phyloP scores from a whole-genome alignment of 1,284 basidiomycete species.

The Polyporus tsugae region DNA sequence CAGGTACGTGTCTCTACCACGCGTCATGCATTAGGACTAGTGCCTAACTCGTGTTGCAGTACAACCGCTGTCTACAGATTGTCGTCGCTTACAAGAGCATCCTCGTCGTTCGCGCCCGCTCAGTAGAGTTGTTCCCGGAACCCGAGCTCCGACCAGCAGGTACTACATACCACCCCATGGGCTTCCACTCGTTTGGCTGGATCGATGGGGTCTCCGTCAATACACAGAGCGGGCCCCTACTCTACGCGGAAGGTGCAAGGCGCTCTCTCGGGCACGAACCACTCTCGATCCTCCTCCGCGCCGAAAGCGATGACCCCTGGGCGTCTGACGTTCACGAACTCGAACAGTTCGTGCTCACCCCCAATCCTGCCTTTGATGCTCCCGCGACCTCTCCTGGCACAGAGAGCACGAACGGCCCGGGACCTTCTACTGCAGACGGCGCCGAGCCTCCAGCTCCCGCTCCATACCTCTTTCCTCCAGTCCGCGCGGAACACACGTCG shows the following conservation, averaged over 20 bases:
- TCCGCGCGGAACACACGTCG: constrained; percentile 44
- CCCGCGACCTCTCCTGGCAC: not conserved
- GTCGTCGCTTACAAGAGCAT: constrained; percentile 55
- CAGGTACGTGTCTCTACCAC: constrained; percentile 43
- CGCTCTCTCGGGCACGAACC: constrained; percentile 21
- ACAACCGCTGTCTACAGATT: constrained; percentile 60
- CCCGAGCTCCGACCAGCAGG: constrained; percentile 44
- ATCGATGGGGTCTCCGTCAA: constrained; percentile 57
- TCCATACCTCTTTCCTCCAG: constrained; percentile 54
- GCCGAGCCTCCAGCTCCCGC: not conserved
- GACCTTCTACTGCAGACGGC: not conserved
- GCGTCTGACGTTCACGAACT: constrained; percentile 54
- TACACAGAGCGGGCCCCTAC: constrained; percentile 16
- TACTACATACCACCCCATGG: constrained; percentile 46
- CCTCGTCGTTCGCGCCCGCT: constrained; percentile 64
- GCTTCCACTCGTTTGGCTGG: constrained; percentile 66
- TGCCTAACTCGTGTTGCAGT: constrained; percentile 29
- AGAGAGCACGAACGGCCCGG: not conserved
- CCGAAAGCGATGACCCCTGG: constrained; percentile 69
- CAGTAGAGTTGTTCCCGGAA: constrained; percentile 60
- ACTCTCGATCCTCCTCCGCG: constrained; percentile 61
- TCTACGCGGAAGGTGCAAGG: not conserved
- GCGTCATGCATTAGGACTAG: not conserved
- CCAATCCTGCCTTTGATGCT: constrained; percentile 41
- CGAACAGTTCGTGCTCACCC: constrained; percentile 53